Evolutionary conservation across 306 rosid genomes (phyloP), one percentile per base, ranked within the genome.

Genomic region (Gynostemma pentaphyllum): DNA sequence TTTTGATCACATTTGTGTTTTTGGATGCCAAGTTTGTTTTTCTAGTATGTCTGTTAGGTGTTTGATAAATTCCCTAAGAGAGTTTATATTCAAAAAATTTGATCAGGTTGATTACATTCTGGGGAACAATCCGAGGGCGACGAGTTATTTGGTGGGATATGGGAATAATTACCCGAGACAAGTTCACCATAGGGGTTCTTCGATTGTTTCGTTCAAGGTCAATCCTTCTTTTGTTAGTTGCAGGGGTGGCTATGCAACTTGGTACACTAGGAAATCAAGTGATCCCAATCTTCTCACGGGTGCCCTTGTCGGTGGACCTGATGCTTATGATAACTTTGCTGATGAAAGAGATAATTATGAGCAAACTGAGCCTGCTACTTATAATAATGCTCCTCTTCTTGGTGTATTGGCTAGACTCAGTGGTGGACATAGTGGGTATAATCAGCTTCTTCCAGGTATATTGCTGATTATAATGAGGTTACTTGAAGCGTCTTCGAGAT

Each of bases 301-400:
- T 40, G 99, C 99, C 26, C 24, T 86, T 75, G 99, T 92, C 32
- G 99, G 99, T 27, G 96, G 99, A 51, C 99, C 99, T 69, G 99
- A 92, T 82, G 96, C 95, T 10, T 88, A 92, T 59, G 99, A 92
- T 70, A 80, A 92, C 82, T 92, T 92, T 45, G 99, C 96, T 40
- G 99, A 92, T 72, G 75, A 92, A 70, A 86, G 99, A 71, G 90
- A 92, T 52, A 92, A 92, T 39, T 92, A 86, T 69, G 94, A 92
- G 73, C 99, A 92, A 67, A 92, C 99, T 3, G 99, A 92, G 60
- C 99, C 99, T 52, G 99, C 99, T 53, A 92, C 99, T 22, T 92
- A 92, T 79, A 92, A 92, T 83, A 92, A 92, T 78, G 99, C 99
- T 80, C 99, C 99, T 71, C 83, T 88, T 65, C 68, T 88, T 2